Base-by-base conservation (phyloP, 495 filamentous ascomycete species). In the Daldinia decipiens region DNA sequence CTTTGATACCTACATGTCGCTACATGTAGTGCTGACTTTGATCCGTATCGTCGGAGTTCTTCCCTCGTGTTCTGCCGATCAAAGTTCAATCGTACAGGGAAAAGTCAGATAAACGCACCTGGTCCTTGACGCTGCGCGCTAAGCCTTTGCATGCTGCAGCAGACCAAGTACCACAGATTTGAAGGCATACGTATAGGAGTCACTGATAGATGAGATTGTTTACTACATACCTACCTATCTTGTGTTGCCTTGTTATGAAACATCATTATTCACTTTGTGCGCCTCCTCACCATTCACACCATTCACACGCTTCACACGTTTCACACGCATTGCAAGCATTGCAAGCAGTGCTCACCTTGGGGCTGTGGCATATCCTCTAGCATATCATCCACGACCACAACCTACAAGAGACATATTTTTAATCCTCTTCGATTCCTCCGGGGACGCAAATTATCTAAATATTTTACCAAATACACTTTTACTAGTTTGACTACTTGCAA, bases 221-320 rank as follows among this genome's bases (percentile, higher is more conserved):
- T 53, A 24, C 26, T 24, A 24, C 21, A 1, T 29, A 31, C 11
- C 27, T 40, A 24, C 21, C 21, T 29, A 31, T 21, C 27, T 40
- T 45, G 62, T 53, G 58, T 53, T 38, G 65, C 64, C 70, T 72
- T 58, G 45, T 34, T 39, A 32, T 11, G 56, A 40, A 52, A n/a
- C 40, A 56, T 27, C 40, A 56, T 40, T 1, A 56, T 40, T 1
- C 45, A 40, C 40, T 51, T 45, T 55, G 45, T 52, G 52, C 64
- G 47, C 54, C 59, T 50, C 40, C 13, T 68, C 62, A 15, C 17
- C 51, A 56, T 60, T 60, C 34, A 36, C 54, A 27, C 38, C 21
- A 24, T 24, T 24, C 21, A 24, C 21, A n/a, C n/a, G n/a, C n/a
- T n/a, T n/a, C n/a, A n/a, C n/a, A n/a, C n/a, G n/a, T n/a, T n/a